Percentiles rank a stretch among this genome's conserved stretches.
phyloP scores from a whole-genome alignment of 805 yeast species.

The Ogataea thermomethanolica region DNA sequence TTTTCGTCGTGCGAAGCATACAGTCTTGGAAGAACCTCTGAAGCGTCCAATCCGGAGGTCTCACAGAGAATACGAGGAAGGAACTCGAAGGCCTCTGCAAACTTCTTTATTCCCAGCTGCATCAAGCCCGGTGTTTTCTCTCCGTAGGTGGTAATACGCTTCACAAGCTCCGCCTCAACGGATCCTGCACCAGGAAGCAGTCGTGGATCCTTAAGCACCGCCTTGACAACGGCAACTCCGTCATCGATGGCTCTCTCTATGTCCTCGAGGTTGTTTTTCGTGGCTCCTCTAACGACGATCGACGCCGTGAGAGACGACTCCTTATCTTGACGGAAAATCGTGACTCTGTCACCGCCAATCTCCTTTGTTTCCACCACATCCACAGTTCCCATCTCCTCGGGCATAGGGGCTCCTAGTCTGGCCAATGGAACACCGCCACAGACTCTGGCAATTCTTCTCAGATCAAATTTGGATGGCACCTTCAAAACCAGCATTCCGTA shows the following conservation, averaged over 20 bases:
- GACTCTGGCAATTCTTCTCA: conserved; percentile 90
- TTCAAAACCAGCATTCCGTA: conserved; percentile 79
- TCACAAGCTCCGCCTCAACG: conserved; percentile 81
- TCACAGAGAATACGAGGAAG: conserved; percentile 91
- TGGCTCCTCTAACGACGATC: conserved; percentile 92
- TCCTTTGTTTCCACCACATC: conserved; percentile 89
- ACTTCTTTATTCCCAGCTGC: conserved; percentile 91
- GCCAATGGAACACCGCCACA: conserved; percentile 97
- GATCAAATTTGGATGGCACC: conserved; percentile 90
- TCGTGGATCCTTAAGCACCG: conserved; percentile 75
- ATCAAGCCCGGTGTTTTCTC: conserved; percentile 90
- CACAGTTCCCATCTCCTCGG: conserved; percentile 87
- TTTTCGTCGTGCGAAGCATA: conserved; percentile 80
- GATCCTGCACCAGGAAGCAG: conserved; percentile 97
- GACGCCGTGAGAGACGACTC: conserved; percentile 81
- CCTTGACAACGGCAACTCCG: conserved; percentile 89
- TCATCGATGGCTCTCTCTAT: conserved; percentile 97
- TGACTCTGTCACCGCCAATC: conserved; percentile 97
- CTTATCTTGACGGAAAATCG: conserved; percentile 78
- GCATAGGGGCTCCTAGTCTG: conserved; percentile 89
- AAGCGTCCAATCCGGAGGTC: conserved; percentile 87
- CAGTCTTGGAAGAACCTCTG: conserved; percentile 83
- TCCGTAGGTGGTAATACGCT: conserved; percentile 76
- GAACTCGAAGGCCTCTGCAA: conserved; percentile 92
- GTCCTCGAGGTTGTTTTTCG: conserved; percentile 89